phyloP scores from a whole-genome alignment of 2,329 filamentous ascomycete genomes.

The Emericellopsis atlantica region DNA sequence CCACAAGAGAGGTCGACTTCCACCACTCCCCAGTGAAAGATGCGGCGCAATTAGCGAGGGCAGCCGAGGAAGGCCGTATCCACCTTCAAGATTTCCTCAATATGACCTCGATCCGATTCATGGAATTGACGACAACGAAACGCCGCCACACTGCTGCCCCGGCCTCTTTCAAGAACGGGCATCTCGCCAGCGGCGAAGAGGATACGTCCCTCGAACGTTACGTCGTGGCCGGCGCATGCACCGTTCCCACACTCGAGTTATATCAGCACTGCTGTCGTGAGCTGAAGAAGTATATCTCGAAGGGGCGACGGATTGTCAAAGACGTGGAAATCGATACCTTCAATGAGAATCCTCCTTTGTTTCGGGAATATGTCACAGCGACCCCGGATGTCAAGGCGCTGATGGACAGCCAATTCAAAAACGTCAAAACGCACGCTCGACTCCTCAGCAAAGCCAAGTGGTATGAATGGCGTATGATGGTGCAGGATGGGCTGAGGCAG shows the following conservation, averaged over 20 bases:
- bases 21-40: slow-evolving; percentile 26
- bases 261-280: slow-evolving; percentile 95
- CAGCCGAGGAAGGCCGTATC: slow-evolving; percentile 45
- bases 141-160: slow-evolving; percentile 71
- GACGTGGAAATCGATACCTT: slow-evolving; percentile 84
- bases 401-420: slow-evolving; percentile 96
- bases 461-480: slow-evolving; percentile 94
- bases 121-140: slow-evolving; percentile 96
- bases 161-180: slow-evolving; percentile 27
- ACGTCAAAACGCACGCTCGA: slow-evolving; percentile 86
- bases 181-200: slow-evolving; percentile 28
- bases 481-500: slow-evolving; percentile 68
- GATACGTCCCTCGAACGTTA: slow-evolving; percentile 58
- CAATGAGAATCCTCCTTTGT: slow-evolving; percentile 81
- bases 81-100: slow-evolving; percentile 87
- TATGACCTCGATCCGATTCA: slow-evolving; percentile 93
- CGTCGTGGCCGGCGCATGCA: slow-evolving; percentile 82
- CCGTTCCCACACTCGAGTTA: slow-evolving; percentile 81
- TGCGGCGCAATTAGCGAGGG: slow-evolving; percentile 28
- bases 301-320: slow-evolving; percentile 78
- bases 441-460: slow-evolving; percentile 90
- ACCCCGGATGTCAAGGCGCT: slow-evolving; percentile 69
- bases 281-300: slow-evolving; percentile 91
- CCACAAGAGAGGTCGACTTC: slow-evolving; percentile 28
- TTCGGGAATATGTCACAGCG: slow-evolving; percentile 82